Evolutionary conservation across 225 moss, liverwort and hornwort genomes (phyloP).

Genomic region (Rhytidiadelphus loreus): DNA sequence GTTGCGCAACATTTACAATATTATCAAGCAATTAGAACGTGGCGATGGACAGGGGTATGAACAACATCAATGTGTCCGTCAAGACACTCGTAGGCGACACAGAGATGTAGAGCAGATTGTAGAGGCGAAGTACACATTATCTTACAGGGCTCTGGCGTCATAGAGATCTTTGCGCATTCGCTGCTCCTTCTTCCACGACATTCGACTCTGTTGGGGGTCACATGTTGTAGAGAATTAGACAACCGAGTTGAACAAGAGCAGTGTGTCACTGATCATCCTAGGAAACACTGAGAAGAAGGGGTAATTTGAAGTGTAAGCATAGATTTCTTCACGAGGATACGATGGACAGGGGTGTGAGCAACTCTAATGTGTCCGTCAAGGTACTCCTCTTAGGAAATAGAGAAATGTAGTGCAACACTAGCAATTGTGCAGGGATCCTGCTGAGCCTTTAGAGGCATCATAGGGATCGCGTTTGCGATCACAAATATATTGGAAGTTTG

Average conservation of each 20-base stretch:
- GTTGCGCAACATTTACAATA: background rate
- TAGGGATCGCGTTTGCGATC: background rate
- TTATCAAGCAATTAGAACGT: background rate
- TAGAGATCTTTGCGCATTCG: background rate
- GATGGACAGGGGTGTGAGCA: background rate
- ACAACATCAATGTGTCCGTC: background rate
- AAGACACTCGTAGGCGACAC: background rate
- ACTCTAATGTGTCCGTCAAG: background rate
- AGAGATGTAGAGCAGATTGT: background rate
- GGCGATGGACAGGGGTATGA: background rate
- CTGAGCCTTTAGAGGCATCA: background rate
- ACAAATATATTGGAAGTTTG: background rate
- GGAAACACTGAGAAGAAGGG: background rate
- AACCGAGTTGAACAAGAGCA: background rate
- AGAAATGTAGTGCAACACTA: background rate
- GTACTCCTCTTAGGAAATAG: background rate
- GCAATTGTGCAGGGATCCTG: too few species aligned
- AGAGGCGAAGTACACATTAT: background rate
- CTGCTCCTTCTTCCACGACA: background rate
- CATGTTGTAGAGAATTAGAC: background rate
- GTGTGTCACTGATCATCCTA: background rate
- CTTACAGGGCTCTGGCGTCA: background rate
- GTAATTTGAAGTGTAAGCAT: background rate
- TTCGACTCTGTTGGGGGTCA: background rate
- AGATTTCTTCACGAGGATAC: background rate